phyloP scores from a whole-genome alignment of 768 basidiomycete genomes.

The Calocera viscosa region DNA sequence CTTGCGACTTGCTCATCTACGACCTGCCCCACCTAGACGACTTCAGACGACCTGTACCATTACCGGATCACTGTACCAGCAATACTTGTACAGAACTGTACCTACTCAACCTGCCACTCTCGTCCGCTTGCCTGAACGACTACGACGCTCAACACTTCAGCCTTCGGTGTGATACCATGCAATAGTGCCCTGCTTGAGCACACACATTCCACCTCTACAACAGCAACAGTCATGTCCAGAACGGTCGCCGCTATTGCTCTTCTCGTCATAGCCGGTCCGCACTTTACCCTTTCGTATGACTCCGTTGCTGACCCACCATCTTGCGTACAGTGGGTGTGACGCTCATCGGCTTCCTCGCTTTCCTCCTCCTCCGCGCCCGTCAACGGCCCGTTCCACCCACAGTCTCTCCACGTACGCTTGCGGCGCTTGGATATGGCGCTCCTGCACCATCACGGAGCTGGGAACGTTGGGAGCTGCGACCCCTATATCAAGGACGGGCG shows the following conservation, averaged over 20 bases:
- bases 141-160: too few relatives aligned
- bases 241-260: background rate
- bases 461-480: too few relatives aligned
- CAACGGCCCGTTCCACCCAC: background rate
- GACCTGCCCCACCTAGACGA: background rate
- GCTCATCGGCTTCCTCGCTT: background rate
- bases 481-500: too few relatives aligned
- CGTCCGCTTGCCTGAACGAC: too few relatives aligned
- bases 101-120: too few relatives aligned
- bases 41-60: too few relatives aligned
- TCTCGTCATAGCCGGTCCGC: background rate
- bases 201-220: too few relatives aligned
- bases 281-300: background rate
- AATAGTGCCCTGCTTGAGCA: too few relatives aligned
- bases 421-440: background rate
- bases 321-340: background rate
- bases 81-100: too few relatives aligned
- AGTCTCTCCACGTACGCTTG: background rate
- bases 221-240: background rate
- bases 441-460: too few relatives aligned
- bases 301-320: background rate
- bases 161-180: too few relatives aligned
- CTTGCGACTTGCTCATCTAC: background rate
- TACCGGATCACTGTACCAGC: too few relatives aligned
- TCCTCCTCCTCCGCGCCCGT: background rate